Base-by-base conservation (phyloP, 2,329 filamentous ascomycete genomes). In the Dothideomycetes sp. region DNA sequence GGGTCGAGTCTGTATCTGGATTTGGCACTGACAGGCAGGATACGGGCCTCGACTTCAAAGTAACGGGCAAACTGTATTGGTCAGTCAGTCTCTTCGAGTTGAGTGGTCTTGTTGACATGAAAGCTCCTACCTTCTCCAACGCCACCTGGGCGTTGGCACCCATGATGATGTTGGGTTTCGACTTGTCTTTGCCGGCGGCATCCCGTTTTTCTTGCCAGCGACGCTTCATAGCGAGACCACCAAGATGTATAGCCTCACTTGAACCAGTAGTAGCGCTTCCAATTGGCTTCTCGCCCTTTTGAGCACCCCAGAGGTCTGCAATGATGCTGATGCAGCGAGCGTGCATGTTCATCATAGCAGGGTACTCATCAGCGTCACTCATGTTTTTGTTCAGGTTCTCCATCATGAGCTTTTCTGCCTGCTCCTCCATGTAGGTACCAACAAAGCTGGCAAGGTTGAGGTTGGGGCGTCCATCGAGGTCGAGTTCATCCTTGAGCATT, bases 181-280 rank as follows among this genome's bases (percentile, higher is more conserved):
- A 65, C 2, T 68, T 73, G 47, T 80, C 76, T 45, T 83, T 81
- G 11, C 78, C 77, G 29, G 69, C 69, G 0, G 64, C 67, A 40
- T 60, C 64, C 18, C 79, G 68, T 48, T 69, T 72, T 50, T 81
- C 74, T 54, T 84, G 77, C 81, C 80, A 84, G 15, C 75, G 66
- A n/a, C 78, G 67, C 63, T 84, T 84, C 80, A 85, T 83, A 3
- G 80, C 79, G 15, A 84, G 61, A 1, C 77, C 79, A 22, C 77
- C 81, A 1, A 84, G 68, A 51, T 81, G 77, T 42, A 84, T 81
- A 1, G 78, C 80, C 55, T 84, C 80, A 9, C 73, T 80, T 0
- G 77, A 83, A 1, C 81, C 81, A 0, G 80, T 82, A 0, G 79
- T 84, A 3, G 79, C 79, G 0, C 77, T 74, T 2, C 81, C 81